Percentiles rank a stretch among this genome's conserved stretches.
These are phyloP conservation scores for Cinnamomum chago DNA, from an alignment of 164 flowering plant species.

Conservation along the genomic window DNA sequence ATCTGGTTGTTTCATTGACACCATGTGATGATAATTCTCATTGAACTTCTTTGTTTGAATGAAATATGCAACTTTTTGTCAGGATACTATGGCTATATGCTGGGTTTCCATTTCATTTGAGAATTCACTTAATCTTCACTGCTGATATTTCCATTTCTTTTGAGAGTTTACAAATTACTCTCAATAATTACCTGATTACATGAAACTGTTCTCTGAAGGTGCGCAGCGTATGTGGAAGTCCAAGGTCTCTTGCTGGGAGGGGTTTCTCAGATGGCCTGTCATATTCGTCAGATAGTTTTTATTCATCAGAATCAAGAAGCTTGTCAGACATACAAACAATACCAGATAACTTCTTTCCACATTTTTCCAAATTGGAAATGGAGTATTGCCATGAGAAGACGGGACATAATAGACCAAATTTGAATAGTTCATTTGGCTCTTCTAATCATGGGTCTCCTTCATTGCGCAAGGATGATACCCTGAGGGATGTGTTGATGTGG, in stretches of 20 bases:
- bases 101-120: background rate
- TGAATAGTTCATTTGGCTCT: slow-evolving; percentile 14
- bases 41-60: background rate
- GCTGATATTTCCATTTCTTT: background rate
- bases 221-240: slow-evolving; percentile 56
- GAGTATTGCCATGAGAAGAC: slow-evolving; percentile 22
- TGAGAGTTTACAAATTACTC: background rate
- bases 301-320: slow-evolving; percentile 33
- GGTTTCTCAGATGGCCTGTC: slow-evolving; percentile 49
- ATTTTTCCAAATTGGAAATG: slow-evolving; percentile 19
- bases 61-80: background rate
- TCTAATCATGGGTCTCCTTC: slow-evolving; percentile 17
- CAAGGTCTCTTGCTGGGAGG: slow-evolving; percentile 44
- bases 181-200: slow-evolving; percentile 10
- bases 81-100: background rate
- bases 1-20: background rate
- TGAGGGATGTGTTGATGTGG: slow-evolving; percentile 63
- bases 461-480: slow-evolving; percentile 21
- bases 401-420: slow-evolving; percentile 16
- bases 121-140: background rate
- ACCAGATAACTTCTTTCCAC: slow-evolving; percentile 15
- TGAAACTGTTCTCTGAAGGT: slow-evolving; percentile 33
- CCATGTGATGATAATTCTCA: background rate
- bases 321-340: slow-evolving; percentile 21
- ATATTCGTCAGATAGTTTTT: slow-evolving; percentile 36